These are phyloP conservation scores for Isatis lusitanica DNA, from an alignment of 441 rosid species.

Conservation along the genomic window DNA sequence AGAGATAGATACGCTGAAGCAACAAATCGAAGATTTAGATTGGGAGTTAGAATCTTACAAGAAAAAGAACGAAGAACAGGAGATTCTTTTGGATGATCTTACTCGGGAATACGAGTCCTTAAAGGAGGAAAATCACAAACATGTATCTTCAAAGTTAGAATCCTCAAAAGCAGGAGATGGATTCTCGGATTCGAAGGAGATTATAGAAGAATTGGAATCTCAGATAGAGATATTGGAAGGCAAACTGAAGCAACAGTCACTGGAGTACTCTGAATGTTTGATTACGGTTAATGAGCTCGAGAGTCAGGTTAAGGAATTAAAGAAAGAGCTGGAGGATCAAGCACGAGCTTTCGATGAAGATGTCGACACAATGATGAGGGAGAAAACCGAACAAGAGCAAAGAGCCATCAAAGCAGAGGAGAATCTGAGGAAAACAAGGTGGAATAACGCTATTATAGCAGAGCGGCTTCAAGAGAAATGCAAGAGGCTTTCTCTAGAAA, in stretches of 20 bases:
- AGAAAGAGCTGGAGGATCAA: conserved; percentile 51
- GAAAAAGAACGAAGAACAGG: conserved; percentile 54
- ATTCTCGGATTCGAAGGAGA: conserved; percentile 41
- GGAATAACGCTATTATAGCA: conserved; percentile 60
- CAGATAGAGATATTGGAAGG: conserved; percentile 62
- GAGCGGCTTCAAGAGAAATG: conserved; percentile 73
- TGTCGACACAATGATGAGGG: conserved; percentile 47
- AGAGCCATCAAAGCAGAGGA: conserved; percentile 71
- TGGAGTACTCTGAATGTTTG: conserved; percentile 55
- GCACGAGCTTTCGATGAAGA: conserved; percentile 53
- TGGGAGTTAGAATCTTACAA: conserved; percentile 47
- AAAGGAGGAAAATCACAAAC: conserved; percentile 41
- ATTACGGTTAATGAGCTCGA: conserved; percentile 51
- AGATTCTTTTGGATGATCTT: conserved; percentile 49
- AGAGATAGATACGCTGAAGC: conserved; percentile 44
- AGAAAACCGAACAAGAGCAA: conserved; percentile 61
- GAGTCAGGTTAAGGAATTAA: conserved; percentile 49
- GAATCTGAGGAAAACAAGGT: conserved; percentile 53
- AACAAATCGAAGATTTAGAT: conserved; percentile 41
- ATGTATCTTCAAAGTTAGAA: conserved; percentile 38
- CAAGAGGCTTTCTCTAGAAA: conserved; percentile 61
- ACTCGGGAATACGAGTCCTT: conserved; percentile 45
- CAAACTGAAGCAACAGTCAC: conserved; percentile 52
- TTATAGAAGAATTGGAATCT: conserved; percentile 51
- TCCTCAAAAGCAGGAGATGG: conserved; percentile 36